Percentiles rank a stretch among this genome's conserved stretches.
These are phyloP conservation scores for Didymella exigua DNA, from an alignment of 2,329 filamentous ascomycete species.

Conservation along the genomic window DNA sequence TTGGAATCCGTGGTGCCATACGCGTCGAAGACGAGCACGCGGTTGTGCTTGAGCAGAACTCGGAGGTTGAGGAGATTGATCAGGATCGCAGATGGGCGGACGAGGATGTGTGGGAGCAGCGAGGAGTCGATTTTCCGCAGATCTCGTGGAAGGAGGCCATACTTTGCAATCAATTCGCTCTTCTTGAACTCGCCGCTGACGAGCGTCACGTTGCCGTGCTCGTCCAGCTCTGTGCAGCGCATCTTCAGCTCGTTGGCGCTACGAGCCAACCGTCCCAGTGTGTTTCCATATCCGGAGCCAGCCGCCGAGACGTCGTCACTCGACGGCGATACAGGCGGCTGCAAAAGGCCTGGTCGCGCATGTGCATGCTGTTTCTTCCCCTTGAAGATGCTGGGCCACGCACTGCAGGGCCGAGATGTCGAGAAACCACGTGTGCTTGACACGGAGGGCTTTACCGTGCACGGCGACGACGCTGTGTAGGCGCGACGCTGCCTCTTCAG, in stretches of 20 bases:
- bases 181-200: slow-evolving; percentile 98
- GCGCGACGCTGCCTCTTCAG: slow-evolving; percentile 27
- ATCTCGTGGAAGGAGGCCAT: slow-evolving; percentile 89
- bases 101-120: slow-evolving; percentile 90
- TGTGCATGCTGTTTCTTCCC: slow-evolving; percentile 38
- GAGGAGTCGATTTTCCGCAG: slow-evolving; percentile 97
- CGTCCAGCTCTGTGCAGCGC: slow-evolving; percentile 93
- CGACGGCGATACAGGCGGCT: slow-evolving; percentile 62
- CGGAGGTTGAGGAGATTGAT: slow-evolving; percentile 96
- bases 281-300: slow-evolving; percentile 49
- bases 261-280: slow-evolving; percentile 73
- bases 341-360: slow-evolving; percentile 53
- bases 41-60: slow-evolving; percentile 92
- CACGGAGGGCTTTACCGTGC: neutral
- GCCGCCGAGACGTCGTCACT: slow-evolving; percentile 59
- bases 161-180: slow-evolving; percentile 93
- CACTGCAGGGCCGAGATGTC: slow-evolving; percentile 20
- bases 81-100: slow-evolving; percentile 89
- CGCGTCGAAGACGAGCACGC: slow-evolving; percentile 92
- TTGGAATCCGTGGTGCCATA: slow-evolving; percentile 95
- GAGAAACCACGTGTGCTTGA: slow-evolving; percentile 24
- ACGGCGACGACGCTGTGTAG: slow-evolving; percentile 3
- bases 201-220: slow-evolving; percentile 86
- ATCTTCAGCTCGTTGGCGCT: slow-evolving; percentile 83
- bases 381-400: slow-evolving; percentile 36